phyloP scores from a whole-genome alignment of 108 stramenopile species.

The Chaetoceros muelleri region DNA sequence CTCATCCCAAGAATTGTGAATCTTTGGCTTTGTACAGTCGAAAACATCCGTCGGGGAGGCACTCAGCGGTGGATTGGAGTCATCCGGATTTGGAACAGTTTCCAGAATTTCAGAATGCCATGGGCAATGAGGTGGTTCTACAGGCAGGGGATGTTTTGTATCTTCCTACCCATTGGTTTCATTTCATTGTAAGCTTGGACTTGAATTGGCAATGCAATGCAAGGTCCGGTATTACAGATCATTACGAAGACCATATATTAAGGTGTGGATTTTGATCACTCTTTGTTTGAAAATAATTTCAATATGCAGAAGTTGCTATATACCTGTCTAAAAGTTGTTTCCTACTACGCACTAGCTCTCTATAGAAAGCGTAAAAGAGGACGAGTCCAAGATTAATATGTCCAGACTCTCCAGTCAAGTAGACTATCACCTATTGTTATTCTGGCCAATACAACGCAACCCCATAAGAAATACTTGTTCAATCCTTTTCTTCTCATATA shows the following conservation, averaged over 20 bases:
- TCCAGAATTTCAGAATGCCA: slow-evolving; percentile 67
- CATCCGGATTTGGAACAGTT: slow-evolving; percentile 59
- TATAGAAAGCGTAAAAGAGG: too few species aligned
- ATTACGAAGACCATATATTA: slow-evolving; percentile 22
- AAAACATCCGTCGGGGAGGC: slow-evolving; percentile 68
- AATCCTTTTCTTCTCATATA: slow-evolving; percentile 33
- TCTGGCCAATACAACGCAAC: slow-evolving; percentile 19
- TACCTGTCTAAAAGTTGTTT: too few species aligned
- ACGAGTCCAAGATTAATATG: too few species aligned
- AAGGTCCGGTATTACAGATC: slow-evolving; percentile 54
- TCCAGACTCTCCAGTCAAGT: slow-evolving; percentile 17
- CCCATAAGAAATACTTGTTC: slow-evolving; percentile 44
- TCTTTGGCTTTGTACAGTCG: slow-evolving; percentile 61
- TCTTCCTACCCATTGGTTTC: slow-evolving; percentile 91
- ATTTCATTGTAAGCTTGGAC: slow-evolving; percentile 83
- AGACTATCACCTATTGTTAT: slow-evolving; percentile 28
- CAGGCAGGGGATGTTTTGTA: slow-evolving; percentile 93
- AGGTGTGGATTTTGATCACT: slow-evolving; percentile 37
- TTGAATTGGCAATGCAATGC: slow-evolving; percentile 96
- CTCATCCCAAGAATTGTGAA: slow-evolving; percentile 69
- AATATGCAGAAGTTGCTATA: too few species aligned
- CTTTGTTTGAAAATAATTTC: too few species aligned
- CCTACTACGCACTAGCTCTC: too few species aligned
- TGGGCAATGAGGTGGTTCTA: slow-evolving; percentile 77
- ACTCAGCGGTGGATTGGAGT: slow-evolving; percentile 80